Evolutionary conservation across 2,329 filamentous ascomycete genomes (phyloP), one percentile per base, ranked within the genome.

Genomic region (Cladosporium sp.): DNA sequence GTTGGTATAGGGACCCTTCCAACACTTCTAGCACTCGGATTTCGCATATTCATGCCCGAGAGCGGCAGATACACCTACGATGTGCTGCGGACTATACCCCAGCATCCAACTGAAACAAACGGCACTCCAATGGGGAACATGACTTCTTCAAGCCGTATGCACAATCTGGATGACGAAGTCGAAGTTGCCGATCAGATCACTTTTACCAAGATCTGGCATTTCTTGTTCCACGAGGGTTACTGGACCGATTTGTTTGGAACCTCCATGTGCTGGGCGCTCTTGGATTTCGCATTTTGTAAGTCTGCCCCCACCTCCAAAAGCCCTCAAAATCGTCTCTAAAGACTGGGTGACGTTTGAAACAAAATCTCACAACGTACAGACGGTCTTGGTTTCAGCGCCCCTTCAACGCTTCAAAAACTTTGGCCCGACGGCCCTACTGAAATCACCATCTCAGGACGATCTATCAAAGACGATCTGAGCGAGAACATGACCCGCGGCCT

Each of bases 11-110:
- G 70, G 11, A 64, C 68, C 7, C 50, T 70, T 12, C 68, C 68
- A 1, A 65, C 68, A 3, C 44, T 64, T 18, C 54, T 71, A 15
- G 67, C 69, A 7, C 58, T 71, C 1, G 59, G 59, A 1, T 70
- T 71, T 47, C 64, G 70, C 2, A 66, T 70, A 38, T 68, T 64
- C 12, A 72, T 73, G 9, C 69, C 69, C 1, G 70, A 73, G 45
- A 62, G 59, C 11, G 67, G 67, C 2, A 60, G 69, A 6, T 73
- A 69, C 48, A 70, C 66, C 7, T 34, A 43, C 24, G 24, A 43
- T 29, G 41, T 43, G 4, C 12, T 61, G 18, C 65, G 7, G 60
- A 64, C 38, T 56, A 65, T 27, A 60, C 59, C 6, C 61, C 62
- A 18, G 59, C 61, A 44, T 15, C 59, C 18, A 55, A 62, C 18